Evolutionary conservation across 345 rosid species (phyloP).

Genomic region (Aurinia saxatilis): DNA sequence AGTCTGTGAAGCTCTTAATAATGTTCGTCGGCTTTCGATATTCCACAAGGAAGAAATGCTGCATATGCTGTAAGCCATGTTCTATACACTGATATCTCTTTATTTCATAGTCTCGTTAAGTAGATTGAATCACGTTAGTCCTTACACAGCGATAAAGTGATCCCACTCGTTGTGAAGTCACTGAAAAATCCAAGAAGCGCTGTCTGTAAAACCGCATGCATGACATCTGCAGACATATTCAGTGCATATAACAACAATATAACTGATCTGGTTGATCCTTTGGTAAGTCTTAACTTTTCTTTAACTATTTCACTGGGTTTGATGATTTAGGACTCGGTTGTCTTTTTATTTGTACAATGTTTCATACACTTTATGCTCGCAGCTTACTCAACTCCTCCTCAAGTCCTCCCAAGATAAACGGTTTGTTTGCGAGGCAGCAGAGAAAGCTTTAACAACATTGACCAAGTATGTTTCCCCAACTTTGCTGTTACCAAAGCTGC

Average conservation of each 20-base stretch:
- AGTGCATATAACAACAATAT: constrained; percentile 57
- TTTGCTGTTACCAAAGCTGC: constrained; percentile 56
- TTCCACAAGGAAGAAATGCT: constrained; percentile 66
- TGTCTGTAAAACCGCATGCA: constrained; percentile 89
- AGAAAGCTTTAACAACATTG: constrained; percentile 71
- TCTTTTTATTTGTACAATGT: neutral
- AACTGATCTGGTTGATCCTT: constrained; percentile 65
- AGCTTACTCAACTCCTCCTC: constrained; percentile 91
- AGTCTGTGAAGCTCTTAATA: constrained; percentile 77
- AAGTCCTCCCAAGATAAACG: constrained; percentile 94
- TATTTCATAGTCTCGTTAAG: neutral
- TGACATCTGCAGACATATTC: constrained; percentile 85
- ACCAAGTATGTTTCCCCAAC: constrained; percentile 68
- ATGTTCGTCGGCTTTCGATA: constrained; percentile 66
- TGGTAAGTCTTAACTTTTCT: constrained; percentile 43
- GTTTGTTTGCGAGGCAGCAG: constrained; percentile 97
- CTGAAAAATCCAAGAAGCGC: constrained; percentile 98
- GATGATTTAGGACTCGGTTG: neutral
- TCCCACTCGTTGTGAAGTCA: constrained; percentile 74
- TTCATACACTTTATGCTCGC: constrained; percentile 21
- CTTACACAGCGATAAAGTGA: constrained; percentile 55
- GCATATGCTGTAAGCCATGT: constrained; percentile 57
- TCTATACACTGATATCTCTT: neutral
- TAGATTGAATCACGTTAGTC: constrained; percentile 3
- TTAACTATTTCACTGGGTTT: neutral